Evolutionary conservation across 768 basidiomycete genomes (phyloP).

Genomic region (Scleroderma bovista): DNA sequence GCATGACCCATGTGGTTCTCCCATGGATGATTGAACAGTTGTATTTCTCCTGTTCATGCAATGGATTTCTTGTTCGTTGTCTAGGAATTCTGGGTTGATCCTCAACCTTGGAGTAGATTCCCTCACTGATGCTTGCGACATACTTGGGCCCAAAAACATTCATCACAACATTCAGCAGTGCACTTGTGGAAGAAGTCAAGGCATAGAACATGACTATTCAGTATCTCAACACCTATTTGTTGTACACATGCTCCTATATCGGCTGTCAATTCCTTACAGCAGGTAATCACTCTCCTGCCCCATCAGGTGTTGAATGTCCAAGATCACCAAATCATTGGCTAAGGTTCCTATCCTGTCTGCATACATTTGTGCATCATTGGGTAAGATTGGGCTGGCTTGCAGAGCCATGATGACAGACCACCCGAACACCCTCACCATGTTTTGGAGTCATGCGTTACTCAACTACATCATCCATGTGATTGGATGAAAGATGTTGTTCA

Average conservation of each 20-base stretch:
- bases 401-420: too few relatives aligned
- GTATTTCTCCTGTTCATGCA: not conserved
- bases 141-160: too few relatives aligned
- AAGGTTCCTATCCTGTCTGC: constrained; percentile 60
- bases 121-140: too few relatives aligned
- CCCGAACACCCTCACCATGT: constrained; percentile 77
- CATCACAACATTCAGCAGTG: too few relatives aligned
- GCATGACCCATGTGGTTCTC: too few relatives aligned
- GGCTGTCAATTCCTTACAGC: too few relatives aligned
- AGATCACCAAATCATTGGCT: constrained; percentile 69
- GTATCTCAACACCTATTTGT: too few relatives aligned
- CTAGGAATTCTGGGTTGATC: constrained; percentile 77
- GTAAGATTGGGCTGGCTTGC: too few relatives aligned
- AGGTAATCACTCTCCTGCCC: not conserved
- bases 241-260: too few relatives aligned
- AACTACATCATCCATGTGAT: constrained; percentile 62
- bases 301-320: constrained; percentile 87
- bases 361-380: too few relatives aligned
- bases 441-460: constrained; percentile 82
- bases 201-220: too few relatives aligned
- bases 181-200: too few relatives aligned
- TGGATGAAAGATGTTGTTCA: constrained; percentile 48
- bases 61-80: not conserved
- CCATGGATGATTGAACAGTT: constrained; percentile 65
- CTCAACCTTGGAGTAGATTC: constrained; percentile 83